Percentiles rank a stretch among this genome's conserved stretches.
phyloP scores from a whole-genome alignment of 108 stramenopile species.

The Schizochytrium sp. region DNA sequence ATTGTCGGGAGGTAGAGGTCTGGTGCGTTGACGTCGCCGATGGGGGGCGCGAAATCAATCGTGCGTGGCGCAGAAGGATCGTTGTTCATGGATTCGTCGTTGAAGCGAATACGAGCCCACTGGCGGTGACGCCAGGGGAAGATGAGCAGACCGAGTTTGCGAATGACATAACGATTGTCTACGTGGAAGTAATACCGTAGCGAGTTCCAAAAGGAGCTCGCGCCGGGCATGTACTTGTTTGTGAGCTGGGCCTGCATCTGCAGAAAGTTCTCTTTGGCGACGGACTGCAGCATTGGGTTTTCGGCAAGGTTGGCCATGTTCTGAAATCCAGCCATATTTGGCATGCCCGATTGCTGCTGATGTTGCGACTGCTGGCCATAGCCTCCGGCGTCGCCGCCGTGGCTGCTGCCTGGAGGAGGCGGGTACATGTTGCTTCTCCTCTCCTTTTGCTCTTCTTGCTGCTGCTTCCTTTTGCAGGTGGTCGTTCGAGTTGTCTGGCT shows the following conservation, averaged over 20 bases:
- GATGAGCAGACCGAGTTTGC: constrained; percentile 72
- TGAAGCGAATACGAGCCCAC: constrained; percentile 59
- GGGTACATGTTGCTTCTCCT: too few species aligned
- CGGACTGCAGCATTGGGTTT: background rate
- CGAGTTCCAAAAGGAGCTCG: constrained; percentile 41
- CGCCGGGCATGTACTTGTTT: constrained; percentile 26
- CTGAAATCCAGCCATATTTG: background rate
- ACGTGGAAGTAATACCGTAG: constrained; percentile 85
- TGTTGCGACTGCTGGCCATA: too few species aligned
- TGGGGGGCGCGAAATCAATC: constrained; percentile 61
- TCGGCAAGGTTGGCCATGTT: background rate
- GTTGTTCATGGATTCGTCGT: constrained; percentile 31
- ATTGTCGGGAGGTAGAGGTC: constrained; percentile 94
- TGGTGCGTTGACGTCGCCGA: constrained; percentile 81
- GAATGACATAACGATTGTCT: constrained; percentile 80
- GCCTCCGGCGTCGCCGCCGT: too few species aligned
- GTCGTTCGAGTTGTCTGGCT: too few species aligned
- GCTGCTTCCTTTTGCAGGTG: too few species aligned
- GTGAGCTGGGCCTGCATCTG: background rate
- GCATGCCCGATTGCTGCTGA: background rate
- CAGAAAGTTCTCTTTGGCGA: background rate
- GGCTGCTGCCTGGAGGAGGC: too few species aligned
- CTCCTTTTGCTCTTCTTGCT: too few species aligned
- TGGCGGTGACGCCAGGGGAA: constrained; percentile 69
- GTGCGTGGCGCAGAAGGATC: constrained; percentile 6